These are phyloP conservation scores for Asterella californica DNA, from an alignment of 225 moss, liverwort and hornwort genomes.

Conservation along the genomic window DNA sequence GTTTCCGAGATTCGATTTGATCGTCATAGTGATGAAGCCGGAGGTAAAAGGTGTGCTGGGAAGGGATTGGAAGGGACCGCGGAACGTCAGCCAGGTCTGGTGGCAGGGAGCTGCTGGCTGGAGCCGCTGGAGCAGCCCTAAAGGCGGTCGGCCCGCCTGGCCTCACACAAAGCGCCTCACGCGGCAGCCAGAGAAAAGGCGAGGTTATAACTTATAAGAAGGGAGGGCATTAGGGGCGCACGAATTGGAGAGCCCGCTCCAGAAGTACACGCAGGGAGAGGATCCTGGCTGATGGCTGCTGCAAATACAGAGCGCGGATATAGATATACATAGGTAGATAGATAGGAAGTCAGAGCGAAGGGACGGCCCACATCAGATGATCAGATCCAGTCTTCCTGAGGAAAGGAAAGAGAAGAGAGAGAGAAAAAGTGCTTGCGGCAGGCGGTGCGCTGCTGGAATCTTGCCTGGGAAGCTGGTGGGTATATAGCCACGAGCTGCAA, in stretches of 20 bases:
- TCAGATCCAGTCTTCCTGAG: not conserved
- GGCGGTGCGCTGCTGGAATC: not conserved
- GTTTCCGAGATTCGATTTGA: too few relatives aligned
- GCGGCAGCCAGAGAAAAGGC: not conserved
- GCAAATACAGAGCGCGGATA: not conserved
- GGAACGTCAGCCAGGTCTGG: too few relatives aligned
- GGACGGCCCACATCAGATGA: too few relatives aligned
- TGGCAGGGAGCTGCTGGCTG: not conserved
- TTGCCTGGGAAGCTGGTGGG: not conserved
- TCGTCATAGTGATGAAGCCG: too few relatives aligned
- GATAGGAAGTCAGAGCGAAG: not conserved
- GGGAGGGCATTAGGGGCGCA: too few relatives aligned
- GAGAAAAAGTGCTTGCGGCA: not conserved
- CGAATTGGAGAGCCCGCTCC: too few relatives aligned
- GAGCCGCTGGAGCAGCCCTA: not conserved
- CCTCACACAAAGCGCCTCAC: not conserved
- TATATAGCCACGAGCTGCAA: constrained; percentile 6
- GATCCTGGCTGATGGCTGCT: too few relatives aligned
- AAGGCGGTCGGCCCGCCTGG: not conserved
- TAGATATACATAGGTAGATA: not conserved
- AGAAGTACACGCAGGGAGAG: too few relatives aligned
- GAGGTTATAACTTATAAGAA: too few relatives aligned
- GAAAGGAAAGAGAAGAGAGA: not conserved
- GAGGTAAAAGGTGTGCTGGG: too few relatives aligned
- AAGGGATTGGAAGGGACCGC: too few relatives aligned